Evolutionary conservation across 2,329 filamentous ascomycete genomes (phyloP), one percentile per base, ranked within the genome.

Genomic region (Verticillium klebahnii): DNA sequence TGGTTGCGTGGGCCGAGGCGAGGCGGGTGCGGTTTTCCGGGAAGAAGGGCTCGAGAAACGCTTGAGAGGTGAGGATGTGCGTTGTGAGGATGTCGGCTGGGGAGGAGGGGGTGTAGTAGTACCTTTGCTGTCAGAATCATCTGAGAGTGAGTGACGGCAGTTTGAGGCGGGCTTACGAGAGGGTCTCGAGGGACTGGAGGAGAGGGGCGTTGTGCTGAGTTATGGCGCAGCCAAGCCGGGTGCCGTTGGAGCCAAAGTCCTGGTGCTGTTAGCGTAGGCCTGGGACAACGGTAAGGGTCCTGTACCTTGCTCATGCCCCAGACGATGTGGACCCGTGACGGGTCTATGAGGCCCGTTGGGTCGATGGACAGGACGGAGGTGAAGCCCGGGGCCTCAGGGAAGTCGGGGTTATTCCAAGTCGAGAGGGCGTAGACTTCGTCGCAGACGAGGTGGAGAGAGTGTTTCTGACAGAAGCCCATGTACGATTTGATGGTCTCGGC

Each of bases 171-270:
- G 5, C 37, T 40, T 19, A n/a, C 14, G 71, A 71, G 7, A 71
- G 71, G 29, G 69, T 66, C 0, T 74, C 65, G 3, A 83, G 60
- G 0, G 80, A 76, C 1, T 64, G 62, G 52, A 77, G 74, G 0
- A 84, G 66, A 0, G 69, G 66, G 1, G 65, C 57, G 61, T 40
- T 40, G 37, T 72, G 67, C 59, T 82, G 81, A 4, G 80, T 80
- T 23, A 84, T 73, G n/a, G 84, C 70, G 19, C 72, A 75, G 0
- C 83, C 84, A 4, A 85, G 64, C 0, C 84, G 78, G 8, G 85
- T 70, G 0, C 85, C 85, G 54, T 84, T 85, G 23, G 81, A 80
- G 32, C 82, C 81, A 69, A 87, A 87, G 68, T 85, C 83, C 64
- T 61, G 36, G 23, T 11, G 14, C 12, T 15, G 37, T 40, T 40